Evolutionary conservation across 73 alveolate species (phyloP), one percentile per base, ranked within the genome.

Genomic region (Paramecium biaurelia): DNA sequence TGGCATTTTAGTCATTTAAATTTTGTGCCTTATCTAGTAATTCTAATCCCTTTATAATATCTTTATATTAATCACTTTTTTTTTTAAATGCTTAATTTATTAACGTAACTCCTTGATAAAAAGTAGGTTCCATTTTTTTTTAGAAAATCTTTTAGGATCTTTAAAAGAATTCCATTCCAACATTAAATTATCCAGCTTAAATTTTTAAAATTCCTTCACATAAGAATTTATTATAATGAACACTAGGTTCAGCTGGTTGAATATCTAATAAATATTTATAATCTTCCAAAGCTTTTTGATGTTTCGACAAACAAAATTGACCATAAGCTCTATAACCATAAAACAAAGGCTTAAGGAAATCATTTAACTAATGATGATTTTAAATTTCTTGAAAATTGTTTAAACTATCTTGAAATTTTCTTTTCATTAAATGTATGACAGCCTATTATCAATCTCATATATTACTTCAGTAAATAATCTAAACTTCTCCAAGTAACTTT

Each of bases 261-360:
- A 34, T 37, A 0, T 68, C 86, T 37, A 59, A 56, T 70, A 92
- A 79, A 26, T 85, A 74, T 45, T 85, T 85, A 49, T 86, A 87
- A 37, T 93, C 96, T 5, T 93, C 86, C 28, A 93, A 70, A 20
- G 96, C 96, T 15, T 93, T 89, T 70, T 93, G 38, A 89, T 93
- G 96, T 28, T 53, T 89, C 4, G 85, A 89, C 26, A 89, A 18
- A 34, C 94, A 93, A 38, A 92, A 72, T 20, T 58, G 32, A 0
- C 93, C 96, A 89, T 93, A 93, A 15, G 93, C 96, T 43, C 96
- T 74, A 88, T 93, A 93, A 12, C 92, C 86, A 45, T 89, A 89
- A 23, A 89, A 93, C 15, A 92, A 67, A 28, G 93, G 92, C 23
- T 92, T 92, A 23, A 93, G 32, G 34, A 84, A 93, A 70, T 93